A percentile compares a stretch with the other conserved stretches of the same genome.
These are phyloP conservation scores for Coniosporium apollinis DNA, from an alignment of 495 filamentous ascomycete genomes.

Conservation along the genomic window DNA sequence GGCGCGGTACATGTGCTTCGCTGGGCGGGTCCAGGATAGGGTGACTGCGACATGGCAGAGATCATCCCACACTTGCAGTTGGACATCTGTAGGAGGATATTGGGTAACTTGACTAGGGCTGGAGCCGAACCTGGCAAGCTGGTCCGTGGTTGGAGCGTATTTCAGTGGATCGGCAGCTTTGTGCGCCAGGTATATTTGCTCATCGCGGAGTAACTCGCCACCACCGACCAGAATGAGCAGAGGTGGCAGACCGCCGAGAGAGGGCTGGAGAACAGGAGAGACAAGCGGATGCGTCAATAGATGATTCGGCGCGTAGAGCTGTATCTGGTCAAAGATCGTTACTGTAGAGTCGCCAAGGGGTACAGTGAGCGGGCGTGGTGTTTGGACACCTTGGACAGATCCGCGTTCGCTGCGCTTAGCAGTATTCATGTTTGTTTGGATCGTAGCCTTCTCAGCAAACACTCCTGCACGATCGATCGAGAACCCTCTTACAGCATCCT, in stretches of 20 bases:
- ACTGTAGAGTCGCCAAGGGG: constrained; percentile 52
- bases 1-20: constrained; percentile 83
- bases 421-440: not conserved
- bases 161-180: constrained; percentile 69
- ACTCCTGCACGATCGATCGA: constrained; percentile 21
- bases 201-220: constrained; percentile 76
- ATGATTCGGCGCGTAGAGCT: constrained; percentile 85
- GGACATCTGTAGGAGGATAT: constrained; percentile 73
- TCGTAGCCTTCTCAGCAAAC: too few relatives aligned
- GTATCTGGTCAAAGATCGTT: constrained; percentile 78
- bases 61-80: constrained; percentile 93
- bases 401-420: not conserved
- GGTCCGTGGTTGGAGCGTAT: constrained; percentile 50
- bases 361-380: constrained; percentile 34
- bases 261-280: constrained; percentile 70
- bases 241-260: constrained; percentile 76
- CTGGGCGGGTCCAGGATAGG: constrained; percentile 79
- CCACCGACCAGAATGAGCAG: constrained; percentile 73
- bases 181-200: constrained; percentile 89
- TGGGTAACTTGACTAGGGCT: constrained; percentile 39
- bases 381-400: not conserved
- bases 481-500: constrained; percentile 26
- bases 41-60: constrained; percentile 85
- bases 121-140: constrained; percentile 42
- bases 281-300: constrained; percentile 75